phyloP scores from a whole-genome alignment of 805 yeast species.

The Spathaspora girioi region DNA sequence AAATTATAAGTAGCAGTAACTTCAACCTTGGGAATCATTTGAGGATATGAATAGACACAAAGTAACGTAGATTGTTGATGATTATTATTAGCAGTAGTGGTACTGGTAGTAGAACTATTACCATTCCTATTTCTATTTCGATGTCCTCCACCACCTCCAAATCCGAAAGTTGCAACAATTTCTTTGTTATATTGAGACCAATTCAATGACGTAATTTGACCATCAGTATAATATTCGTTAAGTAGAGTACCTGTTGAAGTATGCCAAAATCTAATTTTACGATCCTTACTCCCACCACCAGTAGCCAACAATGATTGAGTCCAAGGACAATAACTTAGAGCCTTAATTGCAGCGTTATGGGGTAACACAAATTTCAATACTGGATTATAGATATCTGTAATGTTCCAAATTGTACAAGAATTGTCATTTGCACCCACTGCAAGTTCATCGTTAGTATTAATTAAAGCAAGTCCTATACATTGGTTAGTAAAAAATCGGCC shows the following conservation, averaged over 20 bases:
- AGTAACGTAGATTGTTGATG: constrained; percentile 43
- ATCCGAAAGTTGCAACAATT: constrained; percentile 79
- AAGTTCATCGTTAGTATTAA: constrained; percentile 48
- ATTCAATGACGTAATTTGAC: constrained; percentile 74
- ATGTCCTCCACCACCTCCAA: constrained; percentile 40
- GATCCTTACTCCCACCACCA: constrained; percentile 86
- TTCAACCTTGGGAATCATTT: constrained; percentile 44
- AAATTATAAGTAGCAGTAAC: constrained; percentile 49
- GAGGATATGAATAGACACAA: constrained; percentile 65
- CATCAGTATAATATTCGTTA: constrained; percentile 50
- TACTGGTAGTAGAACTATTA: neutral
- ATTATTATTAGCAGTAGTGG: constrained; percentile 20
- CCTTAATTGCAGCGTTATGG: constrained; percentile 87
- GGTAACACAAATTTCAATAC: constrained; percentile 44
- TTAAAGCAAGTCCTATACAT: constrained; percentile 53
- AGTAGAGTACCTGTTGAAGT: constrained; percentile 71
- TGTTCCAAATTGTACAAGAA: constrained; percentile 73
- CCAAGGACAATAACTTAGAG: constrained; percentile 91
- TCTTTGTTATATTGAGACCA: constrained; percentile 71
- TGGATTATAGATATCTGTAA: constrained; percentile 41
- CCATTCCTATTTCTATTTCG: neutral
- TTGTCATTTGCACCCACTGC: constrained; percentile 89
- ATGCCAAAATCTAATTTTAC: constrained; percentile 85
- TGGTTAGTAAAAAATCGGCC: constrained; percentile 18
- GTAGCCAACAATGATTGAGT: constrained; percentile 74